phyloP scores from a whole-genome alignment of 1,284 basidiomycete species.

The Cerioporus squamosus region DNA sequence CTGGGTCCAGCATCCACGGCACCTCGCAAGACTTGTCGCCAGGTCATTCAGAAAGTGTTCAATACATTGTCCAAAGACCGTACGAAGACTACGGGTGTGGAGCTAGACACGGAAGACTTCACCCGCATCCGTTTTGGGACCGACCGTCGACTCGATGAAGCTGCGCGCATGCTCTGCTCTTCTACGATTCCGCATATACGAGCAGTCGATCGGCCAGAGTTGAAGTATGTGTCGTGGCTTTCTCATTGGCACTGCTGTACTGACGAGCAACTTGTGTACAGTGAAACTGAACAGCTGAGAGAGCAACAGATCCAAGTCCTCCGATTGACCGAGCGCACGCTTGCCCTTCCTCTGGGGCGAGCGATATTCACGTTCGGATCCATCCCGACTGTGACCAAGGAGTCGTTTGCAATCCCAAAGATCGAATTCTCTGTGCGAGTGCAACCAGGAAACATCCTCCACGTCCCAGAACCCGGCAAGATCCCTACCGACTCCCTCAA shows the following conservation, averaged over 20 bases:
- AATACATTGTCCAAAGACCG: constrained; percentile 54
- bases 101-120: constrained; percentile 73
- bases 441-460: constrained; percentile 67
- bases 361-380: constrained; percentile 89
- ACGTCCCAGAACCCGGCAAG: constrained; percentile 68
- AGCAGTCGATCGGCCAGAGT: constrained; percentile 70
- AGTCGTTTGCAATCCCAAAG: constrained; percentile 80
- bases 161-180: constrained; percentile 86
- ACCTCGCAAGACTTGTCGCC: constrained; percentile 53
- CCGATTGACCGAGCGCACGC: constrained; percentile 82
- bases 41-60: constrained; percentile 55
- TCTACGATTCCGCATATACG: constrained; percentile 70
- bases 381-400: constrained; percentile 69
- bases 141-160: constrained; percentile 86
- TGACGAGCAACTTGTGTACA: constrained; percentile 33
- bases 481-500: constrained; percentile 71
- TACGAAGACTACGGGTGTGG: constrained; percentile 66
- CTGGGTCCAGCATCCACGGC: constrained; percentile 44
- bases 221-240: constrained; percentile 55
- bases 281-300: constrained; percentile 79
- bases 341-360: constrained; percentile 85
- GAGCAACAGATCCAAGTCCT: constrained; percentile 83
- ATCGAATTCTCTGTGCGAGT: constrained; percentile 81
- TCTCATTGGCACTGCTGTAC: background rate
- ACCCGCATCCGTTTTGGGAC: constrained; percentile 85